Percentiles rank a stretch among this genome's conserved stretches.
Conservation (phyloP, 441 rosid genomes). For the Euphorbia celastroides region DNA sequence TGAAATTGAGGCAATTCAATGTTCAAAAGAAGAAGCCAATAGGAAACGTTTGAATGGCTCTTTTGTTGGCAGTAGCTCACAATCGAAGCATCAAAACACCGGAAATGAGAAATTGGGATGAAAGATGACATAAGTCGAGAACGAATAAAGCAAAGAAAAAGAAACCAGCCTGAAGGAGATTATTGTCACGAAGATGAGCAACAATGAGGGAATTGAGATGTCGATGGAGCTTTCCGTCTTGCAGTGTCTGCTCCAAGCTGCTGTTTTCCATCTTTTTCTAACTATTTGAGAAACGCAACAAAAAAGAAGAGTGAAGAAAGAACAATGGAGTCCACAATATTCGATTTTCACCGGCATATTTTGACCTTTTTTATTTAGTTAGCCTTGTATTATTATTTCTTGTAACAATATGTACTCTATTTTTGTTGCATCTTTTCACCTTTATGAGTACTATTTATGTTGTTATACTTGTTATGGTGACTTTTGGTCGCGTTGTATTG, state of each 20-base stretch:
- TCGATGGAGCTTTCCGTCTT: conserved; percentile 58
- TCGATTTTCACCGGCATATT: no score
- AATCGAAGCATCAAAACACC: neutral
- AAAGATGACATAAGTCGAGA: conserved; percentile 28
- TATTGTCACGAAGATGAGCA: conserved; percentile 74
- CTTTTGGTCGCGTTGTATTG: no score
- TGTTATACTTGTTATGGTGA: no score
- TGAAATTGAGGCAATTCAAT: neutral
- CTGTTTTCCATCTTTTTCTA: conserved; percentile 37
- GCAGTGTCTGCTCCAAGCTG: conserved; percentile 58
- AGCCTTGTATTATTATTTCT: no score
- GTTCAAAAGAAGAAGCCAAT: neutral
- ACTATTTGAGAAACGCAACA: neutral
- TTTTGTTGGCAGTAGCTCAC: neutral
- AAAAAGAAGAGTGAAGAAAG: neutral
- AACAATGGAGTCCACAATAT: no score
- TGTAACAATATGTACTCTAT: no score
- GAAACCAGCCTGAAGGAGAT: conserved; percentile 53
- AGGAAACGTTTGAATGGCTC: neutral
- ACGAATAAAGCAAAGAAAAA: neutral
- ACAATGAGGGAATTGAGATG: conserved; percentile 73
- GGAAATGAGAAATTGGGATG: neutral
- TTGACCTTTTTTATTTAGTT: no score
- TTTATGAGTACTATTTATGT: no score
- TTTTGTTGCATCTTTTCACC: no score